phyloP scores from a whole-genome alignment of 306 rosid species.

The Pachyrhizus erosus region DNA sequence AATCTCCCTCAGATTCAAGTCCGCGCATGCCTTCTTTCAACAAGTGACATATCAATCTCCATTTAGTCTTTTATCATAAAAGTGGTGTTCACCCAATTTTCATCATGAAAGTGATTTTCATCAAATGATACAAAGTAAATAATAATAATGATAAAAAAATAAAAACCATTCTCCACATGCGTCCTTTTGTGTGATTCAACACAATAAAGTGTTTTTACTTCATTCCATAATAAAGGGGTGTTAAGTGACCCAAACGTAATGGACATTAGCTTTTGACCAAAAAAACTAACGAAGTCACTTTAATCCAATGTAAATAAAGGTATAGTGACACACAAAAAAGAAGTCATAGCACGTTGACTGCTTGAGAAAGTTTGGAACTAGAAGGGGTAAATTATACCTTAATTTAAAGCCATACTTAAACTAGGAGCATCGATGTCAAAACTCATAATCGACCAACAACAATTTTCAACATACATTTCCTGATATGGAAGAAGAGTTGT shows the following conservation, averaged over 20 bases:
- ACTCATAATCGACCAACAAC: slow-evolving; percentile 11
- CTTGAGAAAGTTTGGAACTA: not conserved
- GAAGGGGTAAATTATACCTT: not conserved
- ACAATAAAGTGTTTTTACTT: too few relatives aligned
- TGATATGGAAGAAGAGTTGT: slow-evolving; percentile 4
- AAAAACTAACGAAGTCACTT: not conserved
- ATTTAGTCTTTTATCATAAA: not conserved
- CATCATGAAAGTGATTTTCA: not conserved
- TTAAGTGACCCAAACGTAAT: too few relatives aligned
- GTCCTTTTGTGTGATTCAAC: not conserved
- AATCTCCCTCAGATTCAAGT: not conserved
- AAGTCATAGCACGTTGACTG: not conserved
- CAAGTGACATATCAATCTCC: not conserved
- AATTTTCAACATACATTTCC: slow-evolving; percentile 34
- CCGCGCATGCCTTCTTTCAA: not conserved
- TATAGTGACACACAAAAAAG: not conserved
- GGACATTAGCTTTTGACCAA: too few relatives aligned
- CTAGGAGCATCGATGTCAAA: slow-evolving; percentile 37
- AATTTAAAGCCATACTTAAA: slow-evolving; percentile 18
- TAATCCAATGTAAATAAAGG: not conserved
- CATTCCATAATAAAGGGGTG: too few relatives aligned
- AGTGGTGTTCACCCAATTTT: not conserved
- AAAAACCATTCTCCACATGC: not conserved
- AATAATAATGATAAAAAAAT: too few relatives aligned
- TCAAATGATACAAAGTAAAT: not conserved